Evolutionary conservation across 495 filamentous ascomycete species (phyloP).

Genomic region (Hypoxylon crocopeplum): DNA sequence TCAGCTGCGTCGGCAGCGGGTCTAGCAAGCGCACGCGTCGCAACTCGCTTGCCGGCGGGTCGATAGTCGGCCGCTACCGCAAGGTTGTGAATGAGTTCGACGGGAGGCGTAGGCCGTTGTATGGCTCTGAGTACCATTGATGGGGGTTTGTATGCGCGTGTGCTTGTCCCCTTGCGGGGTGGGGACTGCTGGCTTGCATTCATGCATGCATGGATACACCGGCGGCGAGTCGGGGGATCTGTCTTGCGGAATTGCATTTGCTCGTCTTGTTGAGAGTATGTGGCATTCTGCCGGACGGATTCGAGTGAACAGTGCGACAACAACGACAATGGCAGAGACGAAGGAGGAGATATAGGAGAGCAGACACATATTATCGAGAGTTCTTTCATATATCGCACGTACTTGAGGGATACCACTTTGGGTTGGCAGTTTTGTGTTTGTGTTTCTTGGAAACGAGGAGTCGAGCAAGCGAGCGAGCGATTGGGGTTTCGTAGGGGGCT

Average conservation of each 20-base stretch:
- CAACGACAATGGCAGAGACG: not conserved
- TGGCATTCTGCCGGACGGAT: too few relatives aligned
- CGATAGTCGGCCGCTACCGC: slow-evolving; percentile 23
- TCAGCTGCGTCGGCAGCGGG: slow-evolving; percentile 58
- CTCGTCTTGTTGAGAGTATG: too few relatives aligned
- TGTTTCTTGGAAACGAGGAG: slow-evolving; percentile 1
- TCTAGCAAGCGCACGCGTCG: slow-evolving; percentile 5
- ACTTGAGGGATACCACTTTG: slow-evolving; percentile 1
- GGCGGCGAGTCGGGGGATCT: too few relatives aligned
- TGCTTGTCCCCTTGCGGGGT: too few relatives aligned
- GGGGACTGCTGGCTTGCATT: too few relatives aligned
- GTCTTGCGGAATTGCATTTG: too few relatives aligned
- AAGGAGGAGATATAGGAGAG: too few relatives aligned
- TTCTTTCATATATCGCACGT: slow-evolving; percentile 9
- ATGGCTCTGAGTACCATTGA: slow-evolving; percentile 23
- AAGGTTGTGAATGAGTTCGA: slow-evolving; percentile 32
- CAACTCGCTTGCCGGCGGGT: slow-evolving; percentile 1
- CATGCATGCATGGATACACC: too few relatives aligned
- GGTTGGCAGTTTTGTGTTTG: slow-evolving; percentile 1
- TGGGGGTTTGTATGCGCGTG: too few relatives aligned
- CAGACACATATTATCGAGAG: too few relatives aligned
- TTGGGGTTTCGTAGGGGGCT: slow-evolving; percentile 4
- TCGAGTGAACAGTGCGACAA: not conserved
- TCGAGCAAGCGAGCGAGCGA: slow-evolving; percentile 11
- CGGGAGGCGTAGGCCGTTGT: slow-evolving; percentile 22